These are phyloP conservation scores for Cylindrodendrum hubeiense DNA, from an alignment of 2,329 filamentous ascomycete species.

Conservation along the genomic window DNA sequence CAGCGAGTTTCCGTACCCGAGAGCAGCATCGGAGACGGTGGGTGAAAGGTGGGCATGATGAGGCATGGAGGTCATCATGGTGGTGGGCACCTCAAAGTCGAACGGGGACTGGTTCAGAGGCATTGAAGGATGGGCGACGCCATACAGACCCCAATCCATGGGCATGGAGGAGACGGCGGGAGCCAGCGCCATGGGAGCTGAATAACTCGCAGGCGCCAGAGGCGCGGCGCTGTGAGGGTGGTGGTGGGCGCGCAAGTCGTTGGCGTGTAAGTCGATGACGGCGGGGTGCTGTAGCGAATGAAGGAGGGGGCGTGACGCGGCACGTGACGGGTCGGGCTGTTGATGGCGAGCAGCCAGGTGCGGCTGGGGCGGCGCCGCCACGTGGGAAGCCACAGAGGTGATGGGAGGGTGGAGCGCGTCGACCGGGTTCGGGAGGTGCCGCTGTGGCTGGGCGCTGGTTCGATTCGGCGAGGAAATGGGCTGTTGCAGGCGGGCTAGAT, in stretches of 20 bases:
- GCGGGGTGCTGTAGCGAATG: conserved; percentile 18
- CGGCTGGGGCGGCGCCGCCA: neutral
- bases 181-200: conserved; percentile 30
- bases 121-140: conserved; percentile 27
- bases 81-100: conserved; percentile 39
- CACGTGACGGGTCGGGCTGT: conserved; percentile 31
- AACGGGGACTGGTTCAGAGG: conserved; percentile 36
- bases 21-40: conserved; percentile 28
- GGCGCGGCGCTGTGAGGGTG: conserved; percentile 33
- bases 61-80: conserved; percentile 33
- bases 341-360: neutral
- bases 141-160: conserved; percentile 42
- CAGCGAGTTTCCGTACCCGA: conserved; percentile 35
- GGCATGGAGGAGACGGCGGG: conserved; percentile 29
- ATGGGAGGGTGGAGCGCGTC: conserved; percentile 33
- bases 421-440: conserved; percentile 40
- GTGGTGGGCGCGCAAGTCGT: conserved; percentile 32
- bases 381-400: neutral
- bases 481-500: conserved; percentile 42
- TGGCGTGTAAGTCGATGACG: conserved; percentile 17
- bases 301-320: conserved; percentile 34
- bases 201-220: conserved; percentile 27
- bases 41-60: conserved; percentile 38
- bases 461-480: conserved; percentile 45
- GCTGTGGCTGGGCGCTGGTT: conserved; percentile 42